These are phyloP conservation scores for Paramecium sonneborni DNA, from an alignment of 73 alveolate genomes.

Conservation along the genomic window DNA sequence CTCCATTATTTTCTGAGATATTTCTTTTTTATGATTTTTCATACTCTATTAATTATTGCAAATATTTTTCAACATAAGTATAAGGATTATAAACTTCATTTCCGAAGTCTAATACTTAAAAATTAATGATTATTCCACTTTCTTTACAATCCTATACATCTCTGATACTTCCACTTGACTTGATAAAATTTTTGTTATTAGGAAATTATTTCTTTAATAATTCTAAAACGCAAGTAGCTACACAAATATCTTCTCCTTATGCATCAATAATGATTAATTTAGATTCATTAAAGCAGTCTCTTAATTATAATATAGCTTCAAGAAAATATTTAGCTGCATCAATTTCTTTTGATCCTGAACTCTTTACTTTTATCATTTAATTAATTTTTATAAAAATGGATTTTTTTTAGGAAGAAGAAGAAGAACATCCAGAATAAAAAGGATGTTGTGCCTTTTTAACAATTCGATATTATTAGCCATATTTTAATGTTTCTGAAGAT, in stretches of 20 bases:
- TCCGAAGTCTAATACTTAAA: not conserved
- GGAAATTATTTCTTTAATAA: conserved; percentile 31
- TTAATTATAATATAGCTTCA: not conserved
- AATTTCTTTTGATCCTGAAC: not conserved
- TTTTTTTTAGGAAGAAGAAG: not conserved
- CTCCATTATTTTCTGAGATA: not conserved
- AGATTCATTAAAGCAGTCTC: not conserved
- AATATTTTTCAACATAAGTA: not conserved
- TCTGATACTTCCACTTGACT: not conserved
- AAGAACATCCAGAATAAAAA: conserved; percentile 10
- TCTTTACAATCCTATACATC: not conserved
- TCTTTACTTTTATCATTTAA: not conserved
- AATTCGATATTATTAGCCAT: conserved; percentile 3
- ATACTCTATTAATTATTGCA: not conserved
- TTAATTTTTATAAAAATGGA: not conserved
- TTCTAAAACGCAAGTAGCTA: conserved; percentile 1
- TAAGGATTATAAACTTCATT: not conserved
- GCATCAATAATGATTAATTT: not conserved
- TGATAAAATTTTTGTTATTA: not conserved
- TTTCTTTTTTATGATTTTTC: not conserved
- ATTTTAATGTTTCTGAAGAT: not conserved
- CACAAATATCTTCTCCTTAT: not conserved
- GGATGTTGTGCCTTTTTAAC: conserved; percentile 20
- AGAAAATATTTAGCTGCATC: not conserved
- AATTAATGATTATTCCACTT: not conserved